Evolutionary conservation across 306 rosid species (phyloP), one percentile per base, ranked within the genome.

Genomic region (Pyrus bretschneideri): DNA sequence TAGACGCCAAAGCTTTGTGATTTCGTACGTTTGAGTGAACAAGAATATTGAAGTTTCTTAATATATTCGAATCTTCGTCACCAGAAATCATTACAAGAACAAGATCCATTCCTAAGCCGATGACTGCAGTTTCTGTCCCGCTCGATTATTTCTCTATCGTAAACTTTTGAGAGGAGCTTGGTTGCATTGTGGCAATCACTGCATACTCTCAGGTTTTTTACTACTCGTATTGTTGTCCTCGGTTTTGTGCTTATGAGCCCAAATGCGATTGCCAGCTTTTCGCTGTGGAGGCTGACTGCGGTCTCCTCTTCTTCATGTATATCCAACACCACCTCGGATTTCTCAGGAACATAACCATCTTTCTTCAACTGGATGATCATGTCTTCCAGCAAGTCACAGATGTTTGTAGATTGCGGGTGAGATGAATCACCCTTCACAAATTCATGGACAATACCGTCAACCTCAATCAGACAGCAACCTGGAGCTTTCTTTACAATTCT

Each of bases 301-400:
- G 83, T 71, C 83, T 79, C 83, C 55, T 83, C 87, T 51, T 79
- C 83, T 38, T 79, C 76, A 33, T 79, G 81, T 71, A 76, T 71
- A 25, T 79, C 80, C 23, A 75, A 61, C 72, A 66, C 17, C 4
- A 57, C 81, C 74, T 66, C 75, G n/a, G 80, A 74, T 55, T 14
- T 82, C 73, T 74, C 74, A 14, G 77, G 70, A 57, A 64, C 76
- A 76, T 63, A 55, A 29, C 80, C 75, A 2, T 77, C 78, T 75
- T 70, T 68, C 74, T 78, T 74, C 65, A 78, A 45, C 60, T 31
- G 65, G 42, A 27, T 17, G 62, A 70, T 83, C 83, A 59, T 35
- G 38, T 75, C 86, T 21, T 83, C 76, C 25, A 79, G 67, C 81
- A 76, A 71, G 23, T 29, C 23, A 6, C 70, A 70, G 54, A 81